A percentile compares a stretch with the other conserved stretches of the same genome.
phyloP scores from a whole-genome alignment of 208 protist genomes.

The Crithidia sp. region DNA sequence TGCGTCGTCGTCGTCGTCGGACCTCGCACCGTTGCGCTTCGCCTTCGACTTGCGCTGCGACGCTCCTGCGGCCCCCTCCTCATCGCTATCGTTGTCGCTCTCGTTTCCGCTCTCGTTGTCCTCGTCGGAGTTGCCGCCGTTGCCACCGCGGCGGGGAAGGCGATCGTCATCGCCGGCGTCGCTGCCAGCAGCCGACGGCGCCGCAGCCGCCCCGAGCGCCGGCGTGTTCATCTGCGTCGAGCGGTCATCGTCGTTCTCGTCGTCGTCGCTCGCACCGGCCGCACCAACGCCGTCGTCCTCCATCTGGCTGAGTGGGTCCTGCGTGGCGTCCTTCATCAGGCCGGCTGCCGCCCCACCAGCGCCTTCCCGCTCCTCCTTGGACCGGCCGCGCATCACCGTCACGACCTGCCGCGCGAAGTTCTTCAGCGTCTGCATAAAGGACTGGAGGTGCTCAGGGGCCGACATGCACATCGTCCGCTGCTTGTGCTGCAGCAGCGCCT shows the following conservation, averaged over 20 bases:
- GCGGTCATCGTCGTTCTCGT: constrained; percentile 35
- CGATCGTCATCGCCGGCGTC: constrained; percentile 19
- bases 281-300: constrained; percentile 31
- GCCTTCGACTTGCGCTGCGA: not conserved
- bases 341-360: constrained; percentile 20
- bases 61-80: constrained; percentile 2
- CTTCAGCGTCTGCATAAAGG: constrained; percentile 62
- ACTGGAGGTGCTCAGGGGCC: constrained; percentile 62
- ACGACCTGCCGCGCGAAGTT: constrained; percentile 67
- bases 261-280: constrained; percentile 18
- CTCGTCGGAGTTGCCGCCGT: constrained; percentile 27
- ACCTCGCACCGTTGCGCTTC: not conserved
- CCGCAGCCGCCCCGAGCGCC: constrained; percentile 10
- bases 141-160: constrained; percentile 2
- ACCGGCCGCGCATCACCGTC: constrained; percentile 49
- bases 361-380: constrained; percentile 37
- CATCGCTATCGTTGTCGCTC: constrained; percentile 14
- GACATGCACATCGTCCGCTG: constrained; percentile 80
- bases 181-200: constrained; percentile 30
- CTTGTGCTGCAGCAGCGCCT: constrained; percentile 45
- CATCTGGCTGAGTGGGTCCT: constrained; percentile 25
- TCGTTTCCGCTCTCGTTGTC: constrained; percentile 19
- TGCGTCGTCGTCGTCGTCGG: constrained; percentile 10
- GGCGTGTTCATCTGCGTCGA: constrained; percentile 31
- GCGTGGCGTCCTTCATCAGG: constrained; percentile 20